These are phyloP conservation scores for Neocallimastix lanati DNA, from an alignment of 192 early-diverging fungal species.

Conservation along the genomic window DNA sequence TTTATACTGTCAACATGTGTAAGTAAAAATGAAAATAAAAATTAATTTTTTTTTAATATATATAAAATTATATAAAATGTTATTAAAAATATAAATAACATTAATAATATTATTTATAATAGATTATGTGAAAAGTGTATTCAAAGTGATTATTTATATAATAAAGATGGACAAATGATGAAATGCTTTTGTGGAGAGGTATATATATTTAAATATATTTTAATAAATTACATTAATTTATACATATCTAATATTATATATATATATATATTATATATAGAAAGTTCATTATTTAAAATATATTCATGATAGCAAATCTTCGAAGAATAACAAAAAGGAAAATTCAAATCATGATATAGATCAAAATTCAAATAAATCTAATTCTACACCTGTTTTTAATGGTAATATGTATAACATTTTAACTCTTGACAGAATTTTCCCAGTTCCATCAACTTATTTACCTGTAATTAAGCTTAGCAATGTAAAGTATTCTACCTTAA, in stretches of 20 bases:
- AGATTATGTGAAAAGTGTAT: neutral
- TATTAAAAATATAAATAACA: too few relatives aligned
- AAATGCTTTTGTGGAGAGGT: neutral
- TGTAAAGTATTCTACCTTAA: neutral
- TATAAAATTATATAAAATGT: too few relatives aligned
- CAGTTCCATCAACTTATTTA: neutral
- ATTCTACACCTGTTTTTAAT: neutral
- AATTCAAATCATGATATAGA: neutral
- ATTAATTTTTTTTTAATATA: too few relatives aligned
- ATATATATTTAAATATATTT: neutral
- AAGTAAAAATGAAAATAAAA: neutral
- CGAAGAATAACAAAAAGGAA: neutral
- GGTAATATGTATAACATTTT: neutral
- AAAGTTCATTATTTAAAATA: neutral
- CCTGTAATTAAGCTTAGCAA: neutral
- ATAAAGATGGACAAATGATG: neutral
- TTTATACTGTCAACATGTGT: neutral
- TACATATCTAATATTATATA: too few relatives aligned
- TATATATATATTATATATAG: neutral
- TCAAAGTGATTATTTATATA: neutral
- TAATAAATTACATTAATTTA: too few relatives aligned
- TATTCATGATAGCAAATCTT: neutral
- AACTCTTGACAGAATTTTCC: neutral
- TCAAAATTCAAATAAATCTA: neutral
- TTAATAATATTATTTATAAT: too few relatives aligned